These are phyloP conservation scores for Ganoderma lingzhi DNA, from an alignment of 1,284 basidiomycete species.

Conservation along the genomic window DNA sequence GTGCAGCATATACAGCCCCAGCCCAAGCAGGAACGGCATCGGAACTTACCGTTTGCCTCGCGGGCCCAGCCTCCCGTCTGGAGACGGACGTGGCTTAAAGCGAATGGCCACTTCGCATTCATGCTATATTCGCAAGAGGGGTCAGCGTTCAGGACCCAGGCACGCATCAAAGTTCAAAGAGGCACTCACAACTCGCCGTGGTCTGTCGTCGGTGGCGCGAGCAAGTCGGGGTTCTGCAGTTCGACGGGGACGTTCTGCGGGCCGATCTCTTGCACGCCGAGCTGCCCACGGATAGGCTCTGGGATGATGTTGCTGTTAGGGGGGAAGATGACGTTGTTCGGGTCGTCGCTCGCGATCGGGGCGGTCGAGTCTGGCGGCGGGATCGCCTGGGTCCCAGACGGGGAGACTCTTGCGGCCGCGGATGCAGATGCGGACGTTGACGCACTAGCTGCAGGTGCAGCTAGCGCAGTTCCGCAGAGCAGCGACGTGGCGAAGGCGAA, in stretches of 20 bases:
- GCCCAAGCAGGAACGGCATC: not conserved
- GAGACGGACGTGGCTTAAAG: slow-evolving; percentile 71
- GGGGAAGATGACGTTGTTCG: slow-evolving; percentile 54
- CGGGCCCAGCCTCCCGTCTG: slow-evolving; percentile 79
- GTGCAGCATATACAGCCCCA: not conserved
- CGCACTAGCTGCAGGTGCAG: slow-evolving; percentile 20
- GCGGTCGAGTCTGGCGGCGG: slow-evolving; percentile 45
- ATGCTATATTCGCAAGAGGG: slow-evolving; percentile 41
- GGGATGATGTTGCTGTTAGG: slow-evolving; percentile 38
- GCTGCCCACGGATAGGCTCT: slow-evolving; percentile 48
- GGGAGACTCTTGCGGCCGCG: not conserved
- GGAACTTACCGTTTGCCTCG: slow-evolving; percentile 62
- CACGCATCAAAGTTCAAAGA: not conserved
- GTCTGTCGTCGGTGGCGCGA: slow-evolving; percentile 74
- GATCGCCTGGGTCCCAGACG: slow-evolving; percentile 4
- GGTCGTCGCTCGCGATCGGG: slow-evolving; percentile 55
- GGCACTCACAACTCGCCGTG: slow-evolving; percentile 61
- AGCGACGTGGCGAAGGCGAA: slow-evolving; percentile 18
- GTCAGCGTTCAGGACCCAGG: slow-evolving; percentile 2
- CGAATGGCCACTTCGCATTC: slow-evolving; percentile 78
- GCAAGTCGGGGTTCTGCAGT: slow-evolving; percentile 65
- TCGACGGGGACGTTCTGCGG: slow-evolving; percentile 62
- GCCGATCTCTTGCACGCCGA: slow-evolving; percentile 63
- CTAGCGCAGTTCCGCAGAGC: slow-evolving; percentile 14
- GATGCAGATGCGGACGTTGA: slow-evolving; percentile 4